phyloP scores from a whole-genome alignment of 2,329 filamentous ascomycete genomes.

The Pseudogymnoascus sp. region DNA sequence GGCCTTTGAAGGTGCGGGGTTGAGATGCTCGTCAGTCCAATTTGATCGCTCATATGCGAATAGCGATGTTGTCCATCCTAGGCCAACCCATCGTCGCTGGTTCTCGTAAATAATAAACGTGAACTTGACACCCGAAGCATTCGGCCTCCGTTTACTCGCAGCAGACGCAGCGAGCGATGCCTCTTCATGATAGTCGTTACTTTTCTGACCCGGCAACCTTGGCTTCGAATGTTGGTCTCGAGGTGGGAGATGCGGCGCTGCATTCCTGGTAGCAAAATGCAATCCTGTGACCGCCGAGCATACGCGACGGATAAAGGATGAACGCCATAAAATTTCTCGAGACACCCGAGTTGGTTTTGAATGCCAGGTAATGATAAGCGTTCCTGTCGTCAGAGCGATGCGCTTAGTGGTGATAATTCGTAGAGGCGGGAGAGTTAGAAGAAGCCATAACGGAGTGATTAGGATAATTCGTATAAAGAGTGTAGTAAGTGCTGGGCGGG shows the following conservation, averaged over 20 bases:
- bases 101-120: conserved; percentile 97
- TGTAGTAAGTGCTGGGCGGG: conserved; percentile 77
- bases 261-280: conserved; percentile 49
- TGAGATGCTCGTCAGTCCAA: conserved; percentile 96
- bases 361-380: conserved; percentile 83
- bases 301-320: conserved; percentile 60
- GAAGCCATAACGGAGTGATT: conserved; percentile 80
- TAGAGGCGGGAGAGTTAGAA: conserved; percentile 72
- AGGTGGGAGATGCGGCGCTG: conserved; percentile 25
- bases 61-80: conserved; percentile 88
- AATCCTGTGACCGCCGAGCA: conserved; percentile 73
- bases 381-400: conserved; percentile 77
- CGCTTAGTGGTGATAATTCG: conserved; percentile 80
- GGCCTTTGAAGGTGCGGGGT: conserved; percentile 66
- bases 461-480: conserved; percentile 84
- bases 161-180: conserved; percentile 27
- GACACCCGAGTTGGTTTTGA: conserved; percentile 77
- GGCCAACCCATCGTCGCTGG: conserved; percentile 85
- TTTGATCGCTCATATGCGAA: conserved; percentile 82
- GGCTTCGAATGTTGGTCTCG: conserved; percentile 14
- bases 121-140: conserved; percentile 77
- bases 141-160: conserved; percentile 31
- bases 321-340: conserved; percentile 84
- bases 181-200: conserved; percentile 14
- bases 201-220: neutral